phyloP scores from a whole-genome alignment of 2,329 filamentous ascomycete species.

The Pleurostoma richardsiae region DNA sequence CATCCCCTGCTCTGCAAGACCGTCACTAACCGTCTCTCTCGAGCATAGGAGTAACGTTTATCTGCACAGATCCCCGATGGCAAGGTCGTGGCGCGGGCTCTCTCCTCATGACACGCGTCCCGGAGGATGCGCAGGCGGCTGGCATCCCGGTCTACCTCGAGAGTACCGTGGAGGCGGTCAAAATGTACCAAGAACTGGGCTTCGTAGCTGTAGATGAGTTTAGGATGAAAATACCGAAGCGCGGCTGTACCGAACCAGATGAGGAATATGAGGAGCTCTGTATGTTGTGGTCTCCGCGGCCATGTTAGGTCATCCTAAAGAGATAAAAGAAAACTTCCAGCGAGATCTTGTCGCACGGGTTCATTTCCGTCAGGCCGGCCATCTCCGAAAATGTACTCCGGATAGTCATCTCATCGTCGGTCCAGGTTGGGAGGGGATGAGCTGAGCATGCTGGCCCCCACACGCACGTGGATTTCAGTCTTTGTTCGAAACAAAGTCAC shows the following conservation, averaged over 20 bases:
- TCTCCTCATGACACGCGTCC: conserved; percentile 23
- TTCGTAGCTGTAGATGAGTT: conserved; percentile 25
- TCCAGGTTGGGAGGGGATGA: no score
- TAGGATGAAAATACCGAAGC: conserved; percentile 26
- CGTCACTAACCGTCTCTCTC: background rate
- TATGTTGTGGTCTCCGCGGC: conserved; percentile 19
- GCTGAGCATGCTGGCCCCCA: no score
- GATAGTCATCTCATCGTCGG: no score
- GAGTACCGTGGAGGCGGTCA: conserved; percentile 29
- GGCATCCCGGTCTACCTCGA: conserved; percentile 29
- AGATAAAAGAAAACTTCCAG: no score
- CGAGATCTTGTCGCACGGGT: no score
- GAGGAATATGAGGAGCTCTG: conserved; percentile 21
- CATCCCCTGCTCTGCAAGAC: background rate
- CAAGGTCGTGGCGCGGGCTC: conserved; percentile 29
- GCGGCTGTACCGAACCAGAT: conserved; percentile 9
- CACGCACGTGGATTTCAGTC: no score
- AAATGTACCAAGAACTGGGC: conserved; percentile 30
- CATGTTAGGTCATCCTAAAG: no score
- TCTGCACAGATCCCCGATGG: conserved; percentile 30
- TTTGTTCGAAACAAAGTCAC: no score
- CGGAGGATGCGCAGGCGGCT: conserved; percentile 23
- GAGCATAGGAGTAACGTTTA: conserved; percentile 27
- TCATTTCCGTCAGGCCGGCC: no score
- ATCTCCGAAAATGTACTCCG: no score